A percentile compares a stretch with the other conserved stretches of the same genome.
These are phyloP conservation scores for Sergeia podlipaevii DNA, from an alignment of 208 protist species.

Conservation along the genomic window DNA sequence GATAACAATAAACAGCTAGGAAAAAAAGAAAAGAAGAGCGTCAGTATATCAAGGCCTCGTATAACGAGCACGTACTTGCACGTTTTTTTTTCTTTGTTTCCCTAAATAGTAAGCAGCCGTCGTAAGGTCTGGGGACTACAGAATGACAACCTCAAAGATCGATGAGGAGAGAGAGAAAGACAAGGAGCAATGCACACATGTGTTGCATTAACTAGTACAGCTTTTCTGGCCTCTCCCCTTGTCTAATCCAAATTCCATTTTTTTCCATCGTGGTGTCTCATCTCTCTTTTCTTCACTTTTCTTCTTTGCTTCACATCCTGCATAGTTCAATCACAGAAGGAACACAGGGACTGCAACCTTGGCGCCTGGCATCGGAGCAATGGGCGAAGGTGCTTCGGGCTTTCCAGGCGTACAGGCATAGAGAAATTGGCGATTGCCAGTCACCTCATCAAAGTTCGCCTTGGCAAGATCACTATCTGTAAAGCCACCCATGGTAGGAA, in stretches of 20 bases:
- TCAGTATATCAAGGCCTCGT: no score
- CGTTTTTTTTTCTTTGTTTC: not conserved
- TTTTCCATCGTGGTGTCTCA: no score
- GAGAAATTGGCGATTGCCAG: conserved; percentile 45
- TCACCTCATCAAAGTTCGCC: conserved; percentile 72
- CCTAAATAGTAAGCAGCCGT: not conserved
- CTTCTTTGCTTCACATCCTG: conserved; percentile 1
- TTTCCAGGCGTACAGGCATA: conserved; percentile 37
- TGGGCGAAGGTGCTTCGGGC: conserved; percentile 8
- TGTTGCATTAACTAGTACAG: no score
- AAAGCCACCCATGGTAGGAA: conserved; percentile 74
- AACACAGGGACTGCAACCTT: conserved; percentile 57
- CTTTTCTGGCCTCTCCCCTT: no score
- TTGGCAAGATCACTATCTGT: conserved; percentile 79
- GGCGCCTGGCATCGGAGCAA: conserved; percentile 39
- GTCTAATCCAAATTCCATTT: no score
- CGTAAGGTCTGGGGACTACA: conserved; percentile 2
- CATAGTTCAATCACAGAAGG: conserved; percentile 26
- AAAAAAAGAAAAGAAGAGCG: no score
- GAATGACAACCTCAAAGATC: no score
- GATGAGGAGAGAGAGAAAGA: no score
- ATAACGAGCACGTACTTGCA: not conserved
- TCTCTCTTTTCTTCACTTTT: conserved; percentile 2
- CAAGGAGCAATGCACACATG: no score
- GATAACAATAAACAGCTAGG: no score